A percentile compares a stretch with the other conserved stretches of the same genome.
Conservation (phyloP, 1,139 yeast genomes). For the Arxiozyma telluris region DNA sequence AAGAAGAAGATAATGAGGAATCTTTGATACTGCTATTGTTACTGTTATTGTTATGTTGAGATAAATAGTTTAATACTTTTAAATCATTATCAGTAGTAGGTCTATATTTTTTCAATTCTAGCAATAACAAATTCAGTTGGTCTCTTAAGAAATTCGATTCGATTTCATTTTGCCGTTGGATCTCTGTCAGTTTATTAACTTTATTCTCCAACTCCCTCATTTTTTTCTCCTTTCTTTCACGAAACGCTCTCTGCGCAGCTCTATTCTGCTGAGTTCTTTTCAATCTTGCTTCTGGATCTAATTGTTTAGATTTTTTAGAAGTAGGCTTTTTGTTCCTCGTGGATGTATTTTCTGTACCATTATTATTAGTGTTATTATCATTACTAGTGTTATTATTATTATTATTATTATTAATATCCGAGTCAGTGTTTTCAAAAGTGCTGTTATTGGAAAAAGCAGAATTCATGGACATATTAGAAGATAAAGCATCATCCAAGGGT, state of each 20-base stretch:
- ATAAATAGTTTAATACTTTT: slow-evolving; percentile 21
- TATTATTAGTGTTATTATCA: no score
- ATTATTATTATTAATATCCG: neutral
- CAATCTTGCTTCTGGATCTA: slow-evolving; percentile 67
- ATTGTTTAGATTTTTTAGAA: slow-evolving; percentile 39
- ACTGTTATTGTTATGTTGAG: slow-evolving; percentile 12
- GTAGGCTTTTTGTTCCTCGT: slow-evolving; percentile 35
- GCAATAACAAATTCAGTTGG: slow-evolving; percentile 69
- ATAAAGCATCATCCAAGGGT: neutral
- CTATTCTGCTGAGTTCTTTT: slow-evolving; percentile 94
- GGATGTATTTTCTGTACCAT: neutral
- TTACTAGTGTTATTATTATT: neutral
- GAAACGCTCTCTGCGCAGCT: slow-evolving; percentile 94
- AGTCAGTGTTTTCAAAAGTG: neutral
- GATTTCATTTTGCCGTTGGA: slow-evolving; percentile 53
- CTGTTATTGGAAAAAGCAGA: neutral
- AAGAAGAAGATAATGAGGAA: no score
- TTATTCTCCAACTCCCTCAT: slow-evolving; percentile 81
- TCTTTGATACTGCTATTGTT: no score
- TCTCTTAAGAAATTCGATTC: slow-evolving; percentile 70
- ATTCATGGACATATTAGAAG: neutral
- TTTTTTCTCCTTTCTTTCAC: slow-evolving; percentile 86
- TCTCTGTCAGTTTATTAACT: slow-evolving; percentile 61
- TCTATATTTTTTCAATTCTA: slow-evolving; percentile 59
- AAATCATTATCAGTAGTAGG: slow-evolving; percentile 28